Percentiles rank a stretch among this genome's conserved stretches.
phyloP scores from a whole-genome alignment of 768 basidiomycete species.

The Kockovaella imperatae region DNA sequence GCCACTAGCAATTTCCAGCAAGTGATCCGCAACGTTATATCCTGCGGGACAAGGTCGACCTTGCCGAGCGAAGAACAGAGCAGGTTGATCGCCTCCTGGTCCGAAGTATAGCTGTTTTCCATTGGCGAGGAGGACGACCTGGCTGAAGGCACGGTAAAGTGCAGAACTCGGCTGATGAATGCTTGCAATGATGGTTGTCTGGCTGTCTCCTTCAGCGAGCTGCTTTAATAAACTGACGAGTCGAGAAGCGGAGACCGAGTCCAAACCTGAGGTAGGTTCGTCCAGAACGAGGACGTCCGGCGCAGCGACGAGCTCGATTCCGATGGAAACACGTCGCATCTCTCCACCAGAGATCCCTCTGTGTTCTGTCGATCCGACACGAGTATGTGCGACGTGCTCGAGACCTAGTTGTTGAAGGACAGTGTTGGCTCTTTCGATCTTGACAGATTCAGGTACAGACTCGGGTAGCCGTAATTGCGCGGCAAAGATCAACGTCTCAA shows the following conservation, averaged over 20 bases:
- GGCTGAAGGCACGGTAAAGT: constrained; percentile 76
- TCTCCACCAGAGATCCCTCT: constrained; percentile 88
- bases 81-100: constrained; percentile 62
- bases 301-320: constrained; percentile 73
- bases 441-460: constrained; percentile 33
- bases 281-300: constrained; percentile 82
- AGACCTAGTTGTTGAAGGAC: constrained; percentile 75
- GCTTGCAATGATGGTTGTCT: constrained; percentile 74
- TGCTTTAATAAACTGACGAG: constrained; percentile 68
- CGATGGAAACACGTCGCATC: constrained; percentile 81
- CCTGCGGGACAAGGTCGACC: constrained; percentile 59
- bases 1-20: constrained; percentile 74
- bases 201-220: constrained; percentile 64
- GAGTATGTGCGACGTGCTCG: constrained; percentile 57
- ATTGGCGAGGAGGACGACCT: constrained; percentile 61
- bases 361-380: constrained; percentile 66
- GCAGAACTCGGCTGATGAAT: constrained; percentile 85
- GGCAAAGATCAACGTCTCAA: constrained; percentile 74
- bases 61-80: constrained; percentile 56
- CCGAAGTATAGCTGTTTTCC: constrained; percentile 75
- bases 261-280: constrained; percentile 69
- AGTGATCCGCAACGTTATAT: constrained; percentile 87
- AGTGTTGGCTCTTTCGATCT: constrained; percentile 49
- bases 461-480: constrained; percentile 74
- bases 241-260: constrained; percentile 76